These are phyloP conservation scores for Lolium multiflorum DNA, from an alignment of 176 grass and related monocot genomes.

Conservation along the genomic window DNA sequence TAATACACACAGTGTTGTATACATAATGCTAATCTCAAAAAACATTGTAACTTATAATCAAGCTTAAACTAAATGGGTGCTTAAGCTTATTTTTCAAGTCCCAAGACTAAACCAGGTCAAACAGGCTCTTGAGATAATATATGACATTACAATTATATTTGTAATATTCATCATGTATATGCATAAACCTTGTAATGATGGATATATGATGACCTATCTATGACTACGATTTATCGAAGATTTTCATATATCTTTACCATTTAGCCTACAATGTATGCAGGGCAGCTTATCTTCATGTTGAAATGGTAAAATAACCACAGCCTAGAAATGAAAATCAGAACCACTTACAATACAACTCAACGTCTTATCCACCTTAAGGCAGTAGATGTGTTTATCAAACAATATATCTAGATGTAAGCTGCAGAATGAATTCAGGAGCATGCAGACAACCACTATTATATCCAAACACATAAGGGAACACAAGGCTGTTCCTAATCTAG, in stretches of 20 bases:
- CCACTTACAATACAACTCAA: conserved; percentile 15
- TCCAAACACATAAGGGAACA: not conserved
- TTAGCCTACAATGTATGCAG: no score
- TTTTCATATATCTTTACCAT: not conserved
- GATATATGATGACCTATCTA: conserved; percentile 28
- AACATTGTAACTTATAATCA: not conserved
- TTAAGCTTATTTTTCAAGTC: conserved; percentile 27
- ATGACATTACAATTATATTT: conserved; percentile 21
- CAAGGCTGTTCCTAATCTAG: conserved; percentile 12
- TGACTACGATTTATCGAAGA: not conserved
- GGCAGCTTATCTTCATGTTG: not conserved
- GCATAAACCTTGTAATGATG: not conserved
- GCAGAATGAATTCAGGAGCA: conserved; percentile 1
- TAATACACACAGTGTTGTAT: no score
- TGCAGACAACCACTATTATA: not conserved
- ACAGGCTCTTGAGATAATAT: not conserved
- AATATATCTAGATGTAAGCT: conserved; percentile 28
- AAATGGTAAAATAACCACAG: not conserved
- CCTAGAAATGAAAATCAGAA: not conserved
- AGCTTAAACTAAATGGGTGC: not conserved
- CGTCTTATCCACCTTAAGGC: not conserved
- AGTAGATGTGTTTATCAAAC: conserved; percentile 25
- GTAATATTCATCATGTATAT: not conserved
- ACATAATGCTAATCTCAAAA: no score
- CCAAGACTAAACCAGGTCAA: conserved; percentile 17